Percentiles rank a stretch among this genome's conserved stretches.
These are phyloP conservation scores for Mycena haematopus DNA, from an alignment of 768 basidiomycete genomes.

Conservation along the genomic window DNA sequence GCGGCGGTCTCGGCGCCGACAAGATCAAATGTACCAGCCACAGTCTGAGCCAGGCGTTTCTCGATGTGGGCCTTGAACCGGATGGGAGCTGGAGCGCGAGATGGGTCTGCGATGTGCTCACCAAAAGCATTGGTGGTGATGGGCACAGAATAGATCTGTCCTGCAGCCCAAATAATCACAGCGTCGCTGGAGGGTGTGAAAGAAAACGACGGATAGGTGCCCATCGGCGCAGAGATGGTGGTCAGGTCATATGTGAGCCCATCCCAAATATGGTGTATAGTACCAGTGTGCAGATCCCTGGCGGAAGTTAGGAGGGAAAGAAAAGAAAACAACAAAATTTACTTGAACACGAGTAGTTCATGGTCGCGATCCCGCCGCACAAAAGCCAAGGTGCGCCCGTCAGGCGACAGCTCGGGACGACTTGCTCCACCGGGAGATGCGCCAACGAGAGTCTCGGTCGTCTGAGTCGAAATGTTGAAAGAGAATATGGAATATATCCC, in stretches of 20 bases:
- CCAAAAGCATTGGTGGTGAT: constrained; percentile 56
- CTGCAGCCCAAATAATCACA: constrained; percentile 77
- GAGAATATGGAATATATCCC: constrained; percentile 78
- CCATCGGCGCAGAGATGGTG: constrained; percentile 73
- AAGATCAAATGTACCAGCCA: constrained; percentile 54
- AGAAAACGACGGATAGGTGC: constrained; percentile 79
- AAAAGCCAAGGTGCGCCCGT: constrained; percentile 74
- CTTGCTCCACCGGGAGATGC: constrained; percentile 75
- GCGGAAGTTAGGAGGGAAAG: not conserved
- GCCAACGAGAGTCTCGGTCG: constrained; percentile 58
- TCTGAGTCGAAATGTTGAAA: constrained; percentile 63
- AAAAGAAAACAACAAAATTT: constrained; percentile 29
- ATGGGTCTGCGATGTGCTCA: constrained; percentile 51
- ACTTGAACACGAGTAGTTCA: constrained; percentile 76
- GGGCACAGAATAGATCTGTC: constrained; percentile 70
- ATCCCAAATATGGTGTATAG: constrained; percentile 68
- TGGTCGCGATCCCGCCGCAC: constrained; percentile 77
- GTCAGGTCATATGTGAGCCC: constrained; percentile 74
- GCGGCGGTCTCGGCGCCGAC: constrained; percentile 58
- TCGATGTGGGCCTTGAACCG: constrained; percentile 69
- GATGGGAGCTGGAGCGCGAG: constrained; percentile 52
- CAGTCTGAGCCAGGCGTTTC: constrained; percentile 68
- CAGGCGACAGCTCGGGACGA: constrained; percentile 72
- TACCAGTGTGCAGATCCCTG: constrained; percentile 73
- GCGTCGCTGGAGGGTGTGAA: constrained; percentile 66